A percentile compares a stretch with the other conserved stretches of the same genome.
Conservation (phyloP, 805 yeast genomes). For the Zygosaccharomyces lentus region DNA sequence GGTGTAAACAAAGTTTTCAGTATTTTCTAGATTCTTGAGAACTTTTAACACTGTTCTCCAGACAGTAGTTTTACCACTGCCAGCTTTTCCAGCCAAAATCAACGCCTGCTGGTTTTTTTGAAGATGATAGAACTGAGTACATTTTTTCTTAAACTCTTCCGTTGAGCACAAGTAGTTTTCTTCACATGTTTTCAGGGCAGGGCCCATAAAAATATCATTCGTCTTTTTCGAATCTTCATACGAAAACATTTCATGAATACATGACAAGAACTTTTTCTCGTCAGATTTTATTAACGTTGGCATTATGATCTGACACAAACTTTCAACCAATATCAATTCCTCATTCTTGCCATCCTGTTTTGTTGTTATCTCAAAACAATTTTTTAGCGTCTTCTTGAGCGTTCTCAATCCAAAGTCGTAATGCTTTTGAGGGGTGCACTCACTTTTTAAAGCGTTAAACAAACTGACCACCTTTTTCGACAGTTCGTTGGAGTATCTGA, state of each 20-base stretch:
- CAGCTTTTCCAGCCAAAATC: constrained; percentile 74
- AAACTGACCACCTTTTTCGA: constrained; percentile 52
- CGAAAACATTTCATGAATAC: constrained; percentile 15
- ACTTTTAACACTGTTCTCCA: constrained; percentile 49
- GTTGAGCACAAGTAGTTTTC: constrained; percentile 35
- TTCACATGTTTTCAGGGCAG: constrained; percentile 29
- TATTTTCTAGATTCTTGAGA: constrained; percentile 34
- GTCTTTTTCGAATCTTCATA: constrained; percentile 23
- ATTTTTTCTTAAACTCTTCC: constrained; percentile 49
- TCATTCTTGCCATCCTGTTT: constrained; percentile 11
- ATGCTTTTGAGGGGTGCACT: constrained; percentile 56
- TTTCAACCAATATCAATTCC: constrained; percentile 40
- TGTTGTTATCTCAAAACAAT: constrained; percentile 50
- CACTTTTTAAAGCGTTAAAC: constrained; percentile 42
- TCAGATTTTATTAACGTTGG: constrained; percentile 66
- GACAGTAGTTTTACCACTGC: constrained; percentile 64
- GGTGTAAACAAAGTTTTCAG: constrained; percentile 39
- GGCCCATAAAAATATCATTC: constrained; percentile 8
- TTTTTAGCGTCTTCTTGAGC: constrained; percentile 58
- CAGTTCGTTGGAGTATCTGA: constrained; percentile 42
- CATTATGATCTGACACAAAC: constrained; percentile 56
- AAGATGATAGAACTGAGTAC: constrained; percentile 57
- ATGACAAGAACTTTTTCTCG: constrained; percentile 36
- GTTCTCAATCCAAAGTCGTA: constrained; percentile 91
- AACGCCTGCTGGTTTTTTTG: constrained; percentile 68